These are phyloP conservation scores for Gracilaria vermiculophylla DNA, from an alignment of 23 red algal genomes.

Conservation along the genomic window DNA sequence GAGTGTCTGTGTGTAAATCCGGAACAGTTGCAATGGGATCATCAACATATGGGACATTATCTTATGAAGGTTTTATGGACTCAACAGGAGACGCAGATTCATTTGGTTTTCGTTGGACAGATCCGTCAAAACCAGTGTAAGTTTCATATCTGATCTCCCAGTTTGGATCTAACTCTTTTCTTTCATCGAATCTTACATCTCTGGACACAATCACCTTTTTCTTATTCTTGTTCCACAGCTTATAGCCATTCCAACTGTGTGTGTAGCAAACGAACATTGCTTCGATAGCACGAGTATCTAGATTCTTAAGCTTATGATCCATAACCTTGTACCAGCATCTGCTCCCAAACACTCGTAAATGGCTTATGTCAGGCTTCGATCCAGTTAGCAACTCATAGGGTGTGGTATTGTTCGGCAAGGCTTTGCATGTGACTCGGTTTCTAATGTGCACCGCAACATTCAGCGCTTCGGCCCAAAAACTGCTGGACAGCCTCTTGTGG, in stretches of 20 bases:
- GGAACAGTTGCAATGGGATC: no score
- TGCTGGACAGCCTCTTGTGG: background rate
- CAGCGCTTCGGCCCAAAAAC: constrained; percentile 1
- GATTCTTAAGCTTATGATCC: constrained; percentile 11
- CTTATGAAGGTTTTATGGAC: no score
- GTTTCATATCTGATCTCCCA: no score
- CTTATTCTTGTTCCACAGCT: no score
- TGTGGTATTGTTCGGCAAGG: background rate
- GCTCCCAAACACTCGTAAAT: constrained; percentile 23
- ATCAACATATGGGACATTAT: no score
- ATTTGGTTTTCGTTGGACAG: no score
- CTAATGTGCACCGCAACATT: constrained; percentile 1
- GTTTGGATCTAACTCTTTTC: no score
- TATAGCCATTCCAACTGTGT: no score
- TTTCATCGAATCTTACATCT: no score
- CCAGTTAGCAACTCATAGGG: constrained; percentile 2
- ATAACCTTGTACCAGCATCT: constrained; percentile 21
- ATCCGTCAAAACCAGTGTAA: no score
- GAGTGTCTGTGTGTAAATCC: background rate
- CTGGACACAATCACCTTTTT: no score
- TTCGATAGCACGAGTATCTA: background rate
- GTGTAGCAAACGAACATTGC: constrained; percentile 13
- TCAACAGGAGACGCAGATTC: no score
- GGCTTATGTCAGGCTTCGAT: constrained; percentile 5
- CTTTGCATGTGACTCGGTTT: constrained; percentile 6